These are phyloP conservation scores for Aureobasidium sp. DNA, from an alignment of 2,329 filamentous ascomycete genomes.

Conservation along the genomic window DNA sequence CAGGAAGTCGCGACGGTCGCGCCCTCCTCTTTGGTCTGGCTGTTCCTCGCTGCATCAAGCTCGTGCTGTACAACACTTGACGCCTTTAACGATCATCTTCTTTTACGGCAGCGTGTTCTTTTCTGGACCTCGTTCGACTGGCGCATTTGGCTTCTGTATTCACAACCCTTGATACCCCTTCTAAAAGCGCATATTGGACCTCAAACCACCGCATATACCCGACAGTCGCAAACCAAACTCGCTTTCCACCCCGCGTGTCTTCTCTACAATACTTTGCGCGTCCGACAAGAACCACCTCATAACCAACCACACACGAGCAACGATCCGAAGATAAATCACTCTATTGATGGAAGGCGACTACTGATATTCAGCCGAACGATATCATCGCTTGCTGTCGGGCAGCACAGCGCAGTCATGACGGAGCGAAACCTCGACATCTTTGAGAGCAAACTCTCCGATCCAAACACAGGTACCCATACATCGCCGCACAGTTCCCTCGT, in stretches of 20 bases:
- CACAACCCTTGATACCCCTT: neutral
- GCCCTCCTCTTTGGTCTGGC: constrained; percentile 2
- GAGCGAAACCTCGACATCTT: constrained; percentile 41
- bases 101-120: constrained; percentile 10
- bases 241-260: constrained; percentile 14
- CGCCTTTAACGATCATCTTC: constrained; percentile 11
- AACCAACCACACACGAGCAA: neutral
- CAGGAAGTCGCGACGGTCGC: constrained; percentile 4
- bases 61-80: neutral
- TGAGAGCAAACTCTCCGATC: constrained; percentile 42
- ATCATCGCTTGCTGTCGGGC: constrained; percentile 3
- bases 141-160: constrained; percentile 4
- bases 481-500: neutral
- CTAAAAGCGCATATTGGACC: neutral
- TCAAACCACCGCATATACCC: neutral
- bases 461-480: constrained; percentile 21
- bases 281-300: neutral
- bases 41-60: constrained; percentile 2
- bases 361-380: neutral
- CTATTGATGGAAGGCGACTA: constrained; percentile 10
- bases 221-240: constrained; percentile 8
- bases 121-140: neutral
- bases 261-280: constrained; percentile 8
- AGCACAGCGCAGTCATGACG: constrained; percentile 25
- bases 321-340: neutral